These are phyloP conservation scores for Pleurotus eryngii DNA, from an alignment of 768 basidiomycete species.

Conservation along the genomic window DNA sequence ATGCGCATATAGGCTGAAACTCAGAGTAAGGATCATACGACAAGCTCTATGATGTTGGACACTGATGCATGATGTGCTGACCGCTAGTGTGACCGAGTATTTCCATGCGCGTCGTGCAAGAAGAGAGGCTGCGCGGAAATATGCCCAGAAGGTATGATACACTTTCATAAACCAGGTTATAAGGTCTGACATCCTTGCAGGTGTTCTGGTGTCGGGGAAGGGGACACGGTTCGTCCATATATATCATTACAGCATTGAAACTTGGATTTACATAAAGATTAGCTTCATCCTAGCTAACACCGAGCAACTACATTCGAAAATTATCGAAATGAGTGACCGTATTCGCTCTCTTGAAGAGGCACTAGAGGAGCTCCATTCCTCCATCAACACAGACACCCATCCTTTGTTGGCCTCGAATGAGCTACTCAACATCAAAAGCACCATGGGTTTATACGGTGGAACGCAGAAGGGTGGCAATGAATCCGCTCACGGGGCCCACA, in stretches of 20 bases:
- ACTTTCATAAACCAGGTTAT: not conserved
- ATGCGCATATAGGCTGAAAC: conserved; percentile 39
- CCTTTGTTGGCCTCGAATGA: conserved; percentile 47
- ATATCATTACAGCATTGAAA: not conserved
- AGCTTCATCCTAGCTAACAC: conserved; percentile 65
- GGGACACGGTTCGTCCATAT: conserved; percentile 42
- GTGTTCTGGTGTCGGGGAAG: conserved; percentile 63
- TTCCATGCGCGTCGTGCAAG: conserved; percentile 45
- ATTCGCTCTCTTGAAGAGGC: conserved; percentile 62
- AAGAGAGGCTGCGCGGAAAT: conserved; percentile 67
- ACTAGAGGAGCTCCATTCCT: conserved; percentile 30
- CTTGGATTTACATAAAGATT: conserved; percentile 3
- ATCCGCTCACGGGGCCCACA: not conserved
- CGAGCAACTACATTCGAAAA: conserved; percentile 61
- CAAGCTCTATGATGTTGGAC: conserved; percentile 6
- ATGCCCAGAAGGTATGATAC: conserved; percentile 54
- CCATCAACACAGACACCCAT: conserved; percentile 34
- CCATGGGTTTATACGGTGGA: conserved; percentile 45
- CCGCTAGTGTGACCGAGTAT: conserved; percentile 46
- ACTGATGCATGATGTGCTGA: not conserved
- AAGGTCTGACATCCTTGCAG: conserved; percentile 24
- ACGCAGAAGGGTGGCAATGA: conserved; percentile 19
- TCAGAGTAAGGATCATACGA: conserved; percentile 41
- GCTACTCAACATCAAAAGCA: conserved; percentile 53
- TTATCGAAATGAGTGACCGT: conserved; percentile 64